Evolutionary conservation across 371 early-diverging fungal genomes (phyloP), one percentile per base, ranked within the genome.

Genomic region (Rhizopus stolonifer): DNA sequence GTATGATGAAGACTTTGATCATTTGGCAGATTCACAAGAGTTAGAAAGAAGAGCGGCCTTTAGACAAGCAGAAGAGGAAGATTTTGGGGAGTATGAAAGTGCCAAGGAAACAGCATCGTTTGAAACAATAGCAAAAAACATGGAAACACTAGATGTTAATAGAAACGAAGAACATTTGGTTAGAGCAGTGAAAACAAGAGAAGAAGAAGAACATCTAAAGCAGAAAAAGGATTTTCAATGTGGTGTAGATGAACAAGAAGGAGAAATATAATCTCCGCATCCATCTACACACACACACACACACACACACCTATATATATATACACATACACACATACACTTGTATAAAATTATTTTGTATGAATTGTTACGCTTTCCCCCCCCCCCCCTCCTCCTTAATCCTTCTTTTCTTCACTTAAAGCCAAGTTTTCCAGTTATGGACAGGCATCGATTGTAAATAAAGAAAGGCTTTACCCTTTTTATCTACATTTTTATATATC

Each of bases 1-100:
- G 2, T 65, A 60, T 13, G 65, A 69, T 25, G 76, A 71, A 2
- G 67, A 75, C 7, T 67, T 63, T 49, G 71, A 73, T 43, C 63
- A 66, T 50, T 54, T 50, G 51, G 70, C 65, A n/a, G 70, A 64
- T 21, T 52, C 53, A 10, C 67, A 61, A 23, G 72, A 71, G 21
- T 40, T 71, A 24, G 68, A 60, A 43, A 61, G 69, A 63, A 49
- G 64, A 50, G 67, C 52, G 49, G 46, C 56, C n/a, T 40, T 60
- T 49, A 48, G 60, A 45, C 38, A 45, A 17, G 22, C 45, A 14
- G 52, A 50, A 14, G 33, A 61, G 2, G 54, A 58, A 43, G 56
- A 59, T 11, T 51, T 51, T 29, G 61, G 43, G 5, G 39, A 58
- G 9, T 66, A 69, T 53, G 52, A 64, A 13, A 55, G 58, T 42